Evolutionary conservation across 2,329 filamentous ascomycete species (phyloP).

Genomic region (Penicillium sp.): DNA sequence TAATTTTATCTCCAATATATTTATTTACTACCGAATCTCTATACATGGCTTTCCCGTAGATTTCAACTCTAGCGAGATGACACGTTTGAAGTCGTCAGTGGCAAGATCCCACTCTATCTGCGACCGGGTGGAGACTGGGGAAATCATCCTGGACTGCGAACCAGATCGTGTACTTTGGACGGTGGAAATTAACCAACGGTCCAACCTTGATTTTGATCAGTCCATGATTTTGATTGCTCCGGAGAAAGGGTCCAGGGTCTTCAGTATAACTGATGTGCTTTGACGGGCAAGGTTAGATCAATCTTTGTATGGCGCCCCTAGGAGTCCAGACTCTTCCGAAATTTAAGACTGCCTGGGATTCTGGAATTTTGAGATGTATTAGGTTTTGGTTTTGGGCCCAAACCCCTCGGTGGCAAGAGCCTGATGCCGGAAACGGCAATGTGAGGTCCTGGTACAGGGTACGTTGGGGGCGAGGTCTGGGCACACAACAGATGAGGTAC

Average conservation of each 20-base stretch:
- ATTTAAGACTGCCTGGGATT: background rate
- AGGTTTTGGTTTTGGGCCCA: background rate
- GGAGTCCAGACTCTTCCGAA: background rate
- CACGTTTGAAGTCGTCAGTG: conserved; percentile 10
- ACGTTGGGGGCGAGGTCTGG: background rate
- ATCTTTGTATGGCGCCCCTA: background rate
- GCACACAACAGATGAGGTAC: background rate
- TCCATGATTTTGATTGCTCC: background rate
- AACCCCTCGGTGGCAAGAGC: conserved; percentile 15
- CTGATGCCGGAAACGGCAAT: conserved; percentile 2
- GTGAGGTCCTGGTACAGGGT: background rate
- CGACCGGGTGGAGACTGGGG: conserved; percentile 19
- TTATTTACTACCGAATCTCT: background rate
- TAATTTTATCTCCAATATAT: background rate
- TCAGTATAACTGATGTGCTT: background rate
- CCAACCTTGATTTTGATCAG: background rate
- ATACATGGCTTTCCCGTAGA: background rate
- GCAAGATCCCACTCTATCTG: conserved; percentile 14
- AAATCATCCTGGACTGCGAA: conserved; percentile 19
- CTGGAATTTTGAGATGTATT: background rate
- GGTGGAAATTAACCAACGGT: conserved; percentile 20
- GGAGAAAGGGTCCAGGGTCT: background rate
- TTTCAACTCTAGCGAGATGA: background rate
- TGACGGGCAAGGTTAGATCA: background rate
- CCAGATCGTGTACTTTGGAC: conserved; percentile 16